phyloP scores from a whole-genome alignment of 164 flowering plant species.

The Pachysandra terminalis region DNA sequence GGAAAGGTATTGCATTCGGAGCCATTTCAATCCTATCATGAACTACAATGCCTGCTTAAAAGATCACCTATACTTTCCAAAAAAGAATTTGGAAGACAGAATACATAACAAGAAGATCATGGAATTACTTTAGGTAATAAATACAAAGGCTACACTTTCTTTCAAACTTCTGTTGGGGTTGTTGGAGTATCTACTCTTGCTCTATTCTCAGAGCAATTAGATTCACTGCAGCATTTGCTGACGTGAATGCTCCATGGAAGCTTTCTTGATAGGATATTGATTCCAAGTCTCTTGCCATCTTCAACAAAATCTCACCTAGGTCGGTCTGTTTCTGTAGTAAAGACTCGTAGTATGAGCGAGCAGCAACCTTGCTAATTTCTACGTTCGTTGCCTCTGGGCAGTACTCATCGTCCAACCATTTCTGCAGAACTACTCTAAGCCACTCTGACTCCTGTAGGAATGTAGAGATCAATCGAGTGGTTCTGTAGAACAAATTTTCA shows the following conservation, averaged over 20 bases:
- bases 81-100: too few species aligned
- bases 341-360: conserved; percentile 61
- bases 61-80: too few species aligned
- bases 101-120: too few species aligned
- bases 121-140: too few species aligned
- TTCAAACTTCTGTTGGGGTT: not conserved
- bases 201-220: conserved; percentile 65
- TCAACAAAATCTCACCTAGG: conserved; percentile 73
- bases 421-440: conserved; percentile 77
- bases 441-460: conserved; percentile 84
- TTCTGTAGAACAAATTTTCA: not conserved
- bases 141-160: too few species aligned
- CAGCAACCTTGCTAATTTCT: conserved; percentile 82
- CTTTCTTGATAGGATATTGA: conserved; percentile 85
- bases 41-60: too few species aligned
- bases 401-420: conserved; percentile 97
- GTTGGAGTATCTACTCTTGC: conserved; percentile 10
- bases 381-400: conserved; percentile 84
- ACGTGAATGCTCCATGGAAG: conserved; percentile 92
- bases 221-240: conserved; percentile 88
- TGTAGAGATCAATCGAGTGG: not conserved
- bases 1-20: too few species aligned
- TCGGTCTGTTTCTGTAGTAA: conserved; percentile 54
- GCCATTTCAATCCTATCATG: too few species aligned
- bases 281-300: conserved; percentile 71